These are phyloP conservation scores for Phalaenopsis aphrodite DNA, from an alignment of 106 monocot genomes.

Conservation along the genomic window DNA sequence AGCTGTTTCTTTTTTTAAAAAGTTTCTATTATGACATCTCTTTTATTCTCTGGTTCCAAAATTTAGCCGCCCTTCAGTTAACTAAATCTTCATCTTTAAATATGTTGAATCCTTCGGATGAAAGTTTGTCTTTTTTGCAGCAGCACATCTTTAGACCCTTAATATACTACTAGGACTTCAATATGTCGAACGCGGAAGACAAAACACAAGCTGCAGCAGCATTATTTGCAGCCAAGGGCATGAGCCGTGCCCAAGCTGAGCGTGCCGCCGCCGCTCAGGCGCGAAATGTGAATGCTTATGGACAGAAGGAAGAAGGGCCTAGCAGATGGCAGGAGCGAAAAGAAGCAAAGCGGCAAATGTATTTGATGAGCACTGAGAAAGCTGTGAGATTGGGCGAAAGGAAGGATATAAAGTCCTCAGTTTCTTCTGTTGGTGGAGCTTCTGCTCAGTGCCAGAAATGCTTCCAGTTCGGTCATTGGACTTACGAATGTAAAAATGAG, in stretches of 20 bases:
- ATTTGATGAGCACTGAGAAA: constrained; percentile 98
- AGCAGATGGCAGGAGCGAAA: constrained; percentile 98
- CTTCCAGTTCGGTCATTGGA: constrained; percentile 89
- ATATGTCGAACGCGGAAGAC: constrained; percentile 88
- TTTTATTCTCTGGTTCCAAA: too few species aligned
- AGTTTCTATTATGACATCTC: too few species aligned
- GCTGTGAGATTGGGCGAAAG: constrained; percentile 84
- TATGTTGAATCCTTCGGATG: not conserved
- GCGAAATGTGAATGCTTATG: constrained; percentile 93
- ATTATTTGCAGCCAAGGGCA: constrained; percentile 70
- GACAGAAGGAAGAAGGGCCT: constrained; percentile 97
- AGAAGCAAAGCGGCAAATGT: constrained; percentile 96
- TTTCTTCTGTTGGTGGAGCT: constrained; percentile 19
- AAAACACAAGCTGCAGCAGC: constrained; percentile 69
- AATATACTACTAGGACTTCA: not conserved
- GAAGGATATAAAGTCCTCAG: constrained; percentile 49
- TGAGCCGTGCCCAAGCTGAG: constrained; percentile 91
- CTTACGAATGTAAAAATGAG: constrained; percentile 97
- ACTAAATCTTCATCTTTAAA: too few species aligned
- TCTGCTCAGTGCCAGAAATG: constrained; percentile 89
- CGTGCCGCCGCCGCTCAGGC: constrained; percentile 83
- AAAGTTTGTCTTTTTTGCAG: not conserved
- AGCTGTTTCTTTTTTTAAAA: too few species aligned
- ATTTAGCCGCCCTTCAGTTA: too few species aligned
- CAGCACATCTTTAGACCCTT: not conserved